Base-by-base conservation (phyloP, 2,329 filamentous ascomycete genomes). In the Aureobasidium sp. region DNA sequence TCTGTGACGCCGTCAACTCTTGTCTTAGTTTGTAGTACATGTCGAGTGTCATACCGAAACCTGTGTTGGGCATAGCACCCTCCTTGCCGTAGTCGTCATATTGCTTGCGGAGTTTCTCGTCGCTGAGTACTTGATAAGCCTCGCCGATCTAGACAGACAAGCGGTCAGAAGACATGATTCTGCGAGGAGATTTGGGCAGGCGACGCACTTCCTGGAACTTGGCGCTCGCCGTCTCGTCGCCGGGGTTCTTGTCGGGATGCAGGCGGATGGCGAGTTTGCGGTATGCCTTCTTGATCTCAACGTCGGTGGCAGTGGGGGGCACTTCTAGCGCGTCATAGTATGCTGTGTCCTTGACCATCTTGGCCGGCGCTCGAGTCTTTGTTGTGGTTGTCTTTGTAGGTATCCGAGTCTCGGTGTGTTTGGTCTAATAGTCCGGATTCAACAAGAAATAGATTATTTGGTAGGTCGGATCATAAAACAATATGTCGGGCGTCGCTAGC, bases 21-120 rank as follows among this genome's bases (percentile, higher is more conserved):
- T n/a, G 36, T 37, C 34, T 27, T 8, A 32, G 25, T 9, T 5
- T 30, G 10, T 41, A 29, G 27, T 29, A 1, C 36, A 62, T 61
- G 62, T 60, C 39, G n/a, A 21, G 14, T 29, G 21, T 66, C 78
- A 61, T 73, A 82, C 90, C 90, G 74, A 99, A 99, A 65, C 94
- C 94, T 69, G 91, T 89, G 69, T 87, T 85, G 0, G 94, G 94
- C 72, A 93, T 90, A 6, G 94, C 92, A 67, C 90, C 86, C 70
- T 99, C 94, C 77, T 97, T 97, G 74, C 94, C 94, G 80, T 87
- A 93, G 76, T 96, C 96, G 77, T 99, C 94, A 79, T 99, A 99
- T 71, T 90, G 87, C 70, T 88, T 90, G 70, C 94, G 88, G 65
- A 97, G 82, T 63, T 96, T 88, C 67, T 86, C 81, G 73, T 97